Conservation (phyloP, 2,329 filamentous ascomycete species). For the Botrytis tulipae region DNA sequence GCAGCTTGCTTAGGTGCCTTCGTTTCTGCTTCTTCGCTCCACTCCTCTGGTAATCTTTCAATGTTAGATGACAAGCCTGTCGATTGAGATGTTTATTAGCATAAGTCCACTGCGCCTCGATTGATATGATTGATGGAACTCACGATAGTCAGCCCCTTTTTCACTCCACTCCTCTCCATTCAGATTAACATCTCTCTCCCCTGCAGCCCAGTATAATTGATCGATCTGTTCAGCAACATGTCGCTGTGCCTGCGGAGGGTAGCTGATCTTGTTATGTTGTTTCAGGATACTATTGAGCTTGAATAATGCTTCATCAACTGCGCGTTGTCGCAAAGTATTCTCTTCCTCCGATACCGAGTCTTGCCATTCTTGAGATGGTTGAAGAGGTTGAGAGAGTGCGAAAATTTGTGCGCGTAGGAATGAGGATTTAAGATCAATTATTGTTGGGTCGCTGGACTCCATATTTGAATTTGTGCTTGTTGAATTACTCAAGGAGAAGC, state of each 20-base stretch:
- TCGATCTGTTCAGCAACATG: slow-evolving; percentile 74
- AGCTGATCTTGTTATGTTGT: slow-evolving; percentile 64
- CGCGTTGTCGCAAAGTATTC: slow-evolving; percentile 42
- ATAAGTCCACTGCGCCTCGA: not conserved
- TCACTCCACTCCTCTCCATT: slow-evolving; percentile 45
- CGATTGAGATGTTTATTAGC: slow-evolving; percentile 8
- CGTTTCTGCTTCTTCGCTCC: slow-evolving; percentile 40
- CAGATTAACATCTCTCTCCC: slow-evolving; percentile 38
- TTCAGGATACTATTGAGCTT: slow-evolving; percentile 61
- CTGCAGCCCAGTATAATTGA: slow-evolving; percentile 56
- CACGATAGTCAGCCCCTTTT: slow-evolving; percentile 39
- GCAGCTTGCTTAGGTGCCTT: slow-evolving; percentile 44
- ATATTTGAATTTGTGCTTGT: not conserved
- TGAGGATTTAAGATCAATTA: slow-evolving; percentile 59
- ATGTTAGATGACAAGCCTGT: slow-evolving; percentile 33
- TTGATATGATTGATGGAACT: slow-evolving; percentile 20
- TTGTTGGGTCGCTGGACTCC: slow-evolving; percentile 44
- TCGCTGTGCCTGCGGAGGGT: slow-evolving; percentile 65
- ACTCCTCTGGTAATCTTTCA: slow-evolving; percentile 34
- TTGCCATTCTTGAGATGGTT: slow-evolving; percentile 47
- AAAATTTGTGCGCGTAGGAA: slow-evolving; percentile 44
- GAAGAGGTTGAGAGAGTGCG: slow-evolving; percentile 40
- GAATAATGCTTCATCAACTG: slow-evolving; percentile 56
- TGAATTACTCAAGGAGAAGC: not conserved
- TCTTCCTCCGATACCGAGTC: slow-evolving; percentile 45